Percentiles rank a stretch among this genome's conserved stretches.
phyloP scores from a whole-genome alignment of 345 rosid species.

The Eucalyptus dawsonii region DNA sequence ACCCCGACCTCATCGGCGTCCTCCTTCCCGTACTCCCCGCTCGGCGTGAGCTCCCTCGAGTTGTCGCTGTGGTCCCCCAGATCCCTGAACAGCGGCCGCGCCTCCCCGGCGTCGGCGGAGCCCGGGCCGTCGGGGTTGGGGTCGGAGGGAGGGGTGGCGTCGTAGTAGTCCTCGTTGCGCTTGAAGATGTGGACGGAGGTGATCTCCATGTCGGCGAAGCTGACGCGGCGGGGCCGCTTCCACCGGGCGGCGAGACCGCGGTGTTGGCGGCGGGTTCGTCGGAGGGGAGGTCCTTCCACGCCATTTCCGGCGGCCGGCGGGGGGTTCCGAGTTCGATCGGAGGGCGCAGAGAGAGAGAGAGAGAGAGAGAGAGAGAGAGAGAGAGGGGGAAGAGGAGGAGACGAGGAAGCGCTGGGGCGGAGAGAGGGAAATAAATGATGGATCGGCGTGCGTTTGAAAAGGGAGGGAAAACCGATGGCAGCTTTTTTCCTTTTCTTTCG shows the following conservation, averaged over 20 bases:
- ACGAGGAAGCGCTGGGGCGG: not conserved
- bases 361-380: not conserved
- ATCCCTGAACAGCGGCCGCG: slow-evolving; percentile 39
- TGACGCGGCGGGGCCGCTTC: slow-evolving; percentile 78
- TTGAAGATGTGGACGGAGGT: slow-evolving; percentile 84
- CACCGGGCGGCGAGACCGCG: slow-evolving; percentile 27
- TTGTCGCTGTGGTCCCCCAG: slow-evolving; percentile 48
- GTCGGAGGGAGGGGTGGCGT: slow-evolving; percentile 39
- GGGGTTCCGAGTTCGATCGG: not conserved
- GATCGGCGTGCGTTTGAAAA: not conserved
- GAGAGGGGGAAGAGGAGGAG: not conserved
- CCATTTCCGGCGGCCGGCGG: slow-evolving; percentile 5
- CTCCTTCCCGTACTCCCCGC: slow-evolving; percentile 3
- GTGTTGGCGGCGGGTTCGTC: slow-evolving; percentile 32
- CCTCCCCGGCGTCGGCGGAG: slow-evolving; percentile 8
- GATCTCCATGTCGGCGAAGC: slow-evolving; percentile 91
- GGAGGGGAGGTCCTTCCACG: slow-evolving; percentile 20
- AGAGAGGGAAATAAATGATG: not conserved
- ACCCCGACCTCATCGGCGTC: slow-evolving; percentile 9
- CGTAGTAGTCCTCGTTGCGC: slow-evolving; percentile 76
- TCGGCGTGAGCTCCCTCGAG: slow-evolving; percentile 11
- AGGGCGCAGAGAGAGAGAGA: not conserved
- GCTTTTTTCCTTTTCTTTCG: not conserved
- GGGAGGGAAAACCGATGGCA: not conserved
- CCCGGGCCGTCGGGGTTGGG: slow-evolving; percentile 4